phyloP scores from a whole-genome alignment of 2,329 filamentous ascomycete species.

The Alternaria solani region DNA sequence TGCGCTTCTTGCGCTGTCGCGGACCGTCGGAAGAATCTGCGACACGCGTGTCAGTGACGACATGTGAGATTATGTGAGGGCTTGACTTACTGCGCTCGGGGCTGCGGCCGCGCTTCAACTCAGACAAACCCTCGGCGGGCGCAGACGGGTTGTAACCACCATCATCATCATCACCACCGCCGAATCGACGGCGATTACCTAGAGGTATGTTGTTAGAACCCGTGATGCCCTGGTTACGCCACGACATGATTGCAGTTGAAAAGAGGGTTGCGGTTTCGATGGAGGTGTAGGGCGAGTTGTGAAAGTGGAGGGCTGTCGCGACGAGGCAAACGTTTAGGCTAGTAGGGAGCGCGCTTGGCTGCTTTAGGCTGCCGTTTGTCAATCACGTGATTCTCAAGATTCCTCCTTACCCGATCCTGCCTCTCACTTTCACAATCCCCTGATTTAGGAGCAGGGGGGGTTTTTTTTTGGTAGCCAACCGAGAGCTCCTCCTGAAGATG shows the following conservation, averaged over 20 bases:
- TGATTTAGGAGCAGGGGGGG: background rate
- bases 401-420: too few species aligned
- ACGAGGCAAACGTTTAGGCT: conserved; percentile 16
- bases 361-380: conserved; percentile 2
- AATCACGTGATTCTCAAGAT: conserved; percentile 14
- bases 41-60: conserved; percentile 21
- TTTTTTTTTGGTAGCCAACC: background rate
- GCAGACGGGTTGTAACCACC: conserved; percentile 57
- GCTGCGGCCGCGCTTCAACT: conserved; percentile 88
- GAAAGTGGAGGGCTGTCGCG: conserved; percentile 18
- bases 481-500: background rate
- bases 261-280: conserved; percentile 16
- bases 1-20: conserved; percentile 95
- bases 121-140: conserved; percentile 56
- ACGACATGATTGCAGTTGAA: conserved; percentile 61
- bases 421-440: background rate
- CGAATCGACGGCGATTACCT: conserved; percentile 82
- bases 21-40: conserved; percentile 70
- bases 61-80: background rate
- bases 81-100: conserved; percentile 75
- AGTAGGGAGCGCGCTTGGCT: conserved; percentile 11
- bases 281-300: conserved; percentile 13
- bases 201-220: conserved; percentile 98
- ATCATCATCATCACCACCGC: conserved; percentile 67
- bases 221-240: conserved; percentile 82